These are phyloP conservation scores for Trapa bicornis DNA, from an alignment of 345 rosid genomes.

Conservation along the genomic window DNA sequence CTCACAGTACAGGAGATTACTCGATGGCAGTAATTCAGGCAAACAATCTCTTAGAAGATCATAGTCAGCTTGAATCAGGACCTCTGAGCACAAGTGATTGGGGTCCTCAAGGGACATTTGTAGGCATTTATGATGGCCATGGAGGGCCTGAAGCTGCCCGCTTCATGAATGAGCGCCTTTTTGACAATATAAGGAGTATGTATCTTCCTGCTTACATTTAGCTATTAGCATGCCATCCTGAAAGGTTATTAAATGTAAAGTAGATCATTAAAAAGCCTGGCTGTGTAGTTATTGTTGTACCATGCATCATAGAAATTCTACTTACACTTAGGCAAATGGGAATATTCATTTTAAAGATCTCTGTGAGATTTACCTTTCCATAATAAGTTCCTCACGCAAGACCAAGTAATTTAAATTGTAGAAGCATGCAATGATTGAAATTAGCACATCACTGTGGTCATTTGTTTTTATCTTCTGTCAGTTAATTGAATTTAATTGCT, in stretches of 20 bases:
- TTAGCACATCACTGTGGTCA: background rate
- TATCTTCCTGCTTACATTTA: conserved; percentile 3
- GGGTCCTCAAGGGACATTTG: conserved; percentile 86
- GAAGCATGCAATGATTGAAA: background rate
- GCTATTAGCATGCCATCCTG: too few relatives aligned
- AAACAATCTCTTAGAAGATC: conserved; percentile 63
- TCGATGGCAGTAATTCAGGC: conserved; percentile 98
- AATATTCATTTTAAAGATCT: background rate
- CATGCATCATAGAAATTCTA: too few relatives aligned
- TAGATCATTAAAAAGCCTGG: too few relatives aligned
- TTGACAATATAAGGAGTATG: conserved; percentile 58
- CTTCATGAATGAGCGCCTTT: conserved; percentile 64
- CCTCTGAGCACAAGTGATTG: conserved; percentile 57
- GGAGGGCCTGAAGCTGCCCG: conserved; percentile 25
- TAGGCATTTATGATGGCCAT: conserved; percentile 94
- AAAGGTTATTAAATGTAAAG: too few relatives aligned
- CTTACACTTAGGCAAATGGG: too few relatives aligned
- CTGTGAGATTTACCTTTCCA: background rate
- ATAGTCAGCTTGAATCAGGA: conserved; percentile 85
- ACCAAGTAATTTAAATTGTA: background rate
- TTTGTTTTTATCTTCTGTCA: background rate
- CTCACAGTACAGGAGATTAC: conserved; percentile 61
- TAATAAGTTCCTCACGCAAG: too few relatives aligned
- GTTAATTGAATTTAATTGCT: background rate
- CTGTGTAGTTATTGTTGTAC: too few relatives aligned